Base-by-base conservation (phyloP, 1,284 basidiomycete species). In the Peniophora sp. region DNA sequence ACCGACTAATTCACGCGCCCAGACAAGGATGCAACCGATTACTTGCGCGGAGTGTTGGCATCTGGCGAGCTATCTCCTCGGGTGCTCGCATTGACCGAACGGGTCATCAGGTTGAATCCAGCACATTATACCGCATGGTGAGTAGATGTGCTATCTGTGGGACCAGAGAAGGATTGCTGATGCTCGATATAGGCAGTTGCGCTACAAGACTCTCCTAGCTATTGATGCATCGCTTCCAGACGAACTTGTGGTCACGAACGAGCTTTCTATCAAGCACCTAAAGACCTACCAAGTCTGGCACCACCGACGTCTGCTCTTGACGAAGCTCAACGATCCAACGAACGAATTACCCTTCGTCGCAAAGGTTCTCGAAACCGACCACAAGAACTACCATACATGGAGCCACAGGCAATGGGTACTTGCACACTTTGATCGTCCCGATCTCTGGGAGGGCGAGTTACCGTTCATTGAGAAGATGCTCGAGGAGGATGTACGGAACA, bases 201-300 rank as follows among this genome's bases (percentile, higher is more conserved):
- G 95, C 39, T 92, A 92, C 65, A 79, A 86, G 59, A 94, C 90
- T 1, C 75, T 97, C 2, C 58, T 92, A 1, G 78, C 79, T 1
- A 68, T 91, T 52, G 63, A 81, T 14, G 70, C 79, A 2, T 76
- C 89, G 41, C 75, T 97, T 52, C 75, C 83, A 20, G 71, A 68
- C 11, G 94, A 97, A 69, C 76, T 96, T 10, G 69, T 71, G 49
- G 73, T 93, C 48, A 92, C 96, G 81, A 88, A 95, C 68, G 81
- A 84, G 56, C 77, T 95, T 52, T 88, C 92, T 25, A 75, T 85
- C 56, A 76, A 78, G 55, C 85, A 84, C 65, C 78, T 96, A 61
- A 97, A 97, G 72, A 91, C 85, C 12, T 97, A 97, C 66, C 94
- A 97, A 73, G 93, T 97, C 45, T 97, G 94, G 94, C 94, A 97